Evolutionary conservation across 331 rosid genomes (phyloP), one percentile per base, ranked within the genome.

Genomic region (Cydonia oblonga): DNA sequence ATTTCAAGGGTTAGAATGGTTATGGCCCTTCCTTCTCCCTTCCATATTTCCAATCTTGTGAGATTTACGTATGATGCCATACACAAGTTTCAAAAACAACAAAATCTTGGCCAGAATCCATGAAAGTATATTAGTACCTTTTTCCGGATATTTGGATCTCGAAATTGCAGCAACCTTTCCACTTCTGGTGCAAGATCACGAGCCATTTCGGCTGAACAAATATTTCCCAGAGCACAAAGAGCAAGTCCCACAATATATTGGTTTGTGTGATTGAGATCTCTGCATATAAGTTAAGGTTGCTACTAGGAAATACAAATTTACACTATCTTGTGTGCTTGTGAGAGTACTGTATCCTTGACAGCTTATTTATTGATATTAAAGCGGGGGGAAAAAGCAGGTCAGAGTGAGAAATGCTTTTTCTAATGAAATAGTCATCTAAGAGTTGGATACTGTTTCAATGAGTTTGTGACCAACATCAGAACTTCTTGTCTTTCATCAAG

Each of bases 401-500:
- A 69, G 66, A 71, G 51, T 53, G 68, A 79, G 66, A 13, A 25
- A 19, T 14, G 60, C 59, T 66, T 67, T 65, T 54, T 73, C 61
- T 56, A 56, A 59, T 25, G 35, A 71, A 80, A 46, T 42, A 63
- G 2, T 24, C 20, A 33, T 56, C 44, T 33, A 64, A 57, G 13
- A 49, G 18, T 54, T 14, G 99, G 99, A 95, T 95, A 95, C 99
- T 95, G 99, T 83, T 95, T 95, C 78, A 95, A 84, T 18, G 97
- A 89, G 86, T 95, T 95, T 44, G 99, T 95, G 79, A 95, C 99
- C 93, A 95, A 76, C 99, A 95, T 95, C 58, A 95, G 87, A 83
- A 95, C 99, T 78, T 95, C 99, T 87, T 95, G 99, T 84, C 99
- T 95, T 90, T 95, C 99, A 84, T 95, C 99, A 56, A 95, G 99